A percentile compares a stretch with the other conserved stretches of the same genome.
Evolutionary conservation across 192 early-diverging fungal species (phyloP).

Genomic region (Obelidium mucronatum): DNA sequence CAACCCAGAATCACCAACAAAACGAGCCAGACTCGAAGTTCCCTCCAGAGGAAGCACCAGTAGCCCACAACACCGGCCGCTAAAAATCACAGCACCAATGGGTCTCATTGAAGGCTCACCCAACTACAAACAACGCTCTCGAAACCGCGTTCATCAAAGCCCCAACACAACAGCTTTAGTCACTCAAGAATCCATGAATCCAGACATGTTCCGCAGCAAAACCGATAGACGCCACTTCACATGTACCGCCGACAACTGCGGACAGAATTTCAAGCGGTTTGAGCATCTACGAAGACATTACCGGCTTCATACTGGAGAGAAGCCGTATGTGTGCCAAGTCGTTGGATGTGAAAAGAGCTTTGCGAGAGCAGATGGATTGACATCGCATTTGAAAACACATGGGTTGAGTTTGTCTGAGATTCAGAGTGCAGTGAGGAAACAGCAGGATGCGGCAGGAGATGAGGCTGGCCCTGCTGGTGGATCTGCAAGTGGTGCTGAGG

Average conservation of each 20-base stretch:
- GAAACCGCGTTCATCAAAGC: background rate
- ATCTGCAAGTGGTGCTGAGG: background rate
- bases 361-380: conserved; percentile 69
- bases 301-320: conserved; percentile 69
- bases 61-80: background rate
- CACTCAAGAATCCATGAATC: background rate
- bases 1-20: conserved; percentile 8
- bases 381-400: conserved; percentile 62
- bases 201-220: background rate
- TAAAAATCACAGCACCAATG: conserved; percentile 4
- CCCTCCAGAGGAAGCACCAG: conserved; percentile 4
- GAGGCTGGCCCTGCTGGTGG: background rate
- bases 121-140: conserved; percentile 75
- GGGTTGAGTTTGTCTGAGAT: conserved; percentile 21
- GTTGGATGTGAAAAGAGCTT: conserved; percentile 66
- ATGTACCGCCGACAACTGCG: conserved; percentile 44
- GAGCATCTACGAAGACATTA: conserved; percentile 82
- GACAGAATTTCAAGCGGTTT: conserved; percentile 70
- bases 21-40: conserved; percentile 1
- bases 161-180: conserved; percentile 2
- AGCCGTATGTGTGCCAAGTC: conserved; percentile 65
- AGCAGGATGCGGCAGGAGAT: conserved; percentile 10
- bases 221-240: conserved; percentile 38
- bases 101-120: conserved; percentile 71
- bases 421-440: background rate